phyloP scores from a whole-genome alignment of 2,329 filamentous ascomycete genomes.

The Westerdykella sp. region DNA sequence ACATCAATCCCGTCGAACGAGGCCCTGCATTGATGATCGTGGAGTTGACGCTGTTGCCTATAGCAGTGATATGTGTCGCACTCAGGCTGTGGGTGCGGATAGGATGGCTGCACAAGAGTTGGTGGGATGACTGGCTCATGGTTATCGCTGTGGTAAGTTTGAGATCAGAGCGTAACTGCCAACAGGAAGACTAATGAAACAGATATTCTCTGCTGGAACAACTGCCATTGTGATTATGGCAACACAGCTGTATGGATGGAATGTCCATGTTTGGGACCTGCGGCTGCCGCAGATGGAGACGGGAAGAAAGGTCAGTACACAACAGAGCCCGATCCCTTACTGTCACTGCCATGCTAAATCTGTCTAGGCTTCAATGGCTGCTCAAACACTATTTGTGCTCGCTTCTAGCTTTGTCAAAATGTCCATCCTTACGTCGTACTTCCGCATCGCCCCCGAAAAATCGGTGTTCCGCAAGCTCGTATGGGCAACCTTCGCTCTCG shows the following conservation, averaged over 20 bases:
- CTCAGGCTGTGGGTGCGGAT: constrained; percentile 33
- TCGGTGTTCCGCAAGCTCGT: constrained; percentile 35
- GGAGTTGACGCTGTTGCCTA: constrained; percentile 32
- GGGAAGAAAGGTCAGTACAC: constrained; percentile 27
- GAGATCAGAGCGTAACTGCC: neutral
- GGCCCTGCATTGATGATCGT: constrained; percentile 40
- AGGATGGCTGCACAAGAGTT: constrained; percentile 33
- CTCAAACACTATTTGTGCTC: constrained; percentile 34
- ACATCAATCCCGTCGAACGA: constrained; percentile 38
- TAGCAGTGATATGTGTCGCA: constrained; percentile 32
- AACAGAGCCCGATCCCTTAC: too few relatives aligned
- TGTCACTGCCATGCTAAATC: constrained; percentile 15
- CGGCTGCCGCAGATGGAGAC: constrained; percentile 22
- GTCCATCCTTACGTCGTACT: constrained; percentile 36
- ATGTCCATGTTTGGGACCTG: constrained; percentile 35
- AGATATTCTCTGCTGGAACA: constrained; percentile 30
- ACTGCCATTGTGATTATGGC: constrained; percentile 32
- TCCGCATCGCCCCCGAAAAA: constrained; percentile 36
- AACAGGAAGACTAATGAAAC: constrained; percentile 2
- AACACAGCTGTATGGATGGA: constrained; percentile 35
- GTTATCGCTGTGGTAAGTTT: constrained; percentile 30
- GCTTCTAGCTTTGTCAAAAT: constrained; percentile 35
- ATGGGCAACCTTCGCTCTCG: constrained; percentile 31
- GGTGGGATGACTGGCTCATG: constrained; percentile 38
- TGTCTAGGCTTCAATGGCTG: constrained; percentile 34